Evolutionary conservation across 169 alveolate species (phyloP).

Genomic region (Plasmodium berghei): DNA sequence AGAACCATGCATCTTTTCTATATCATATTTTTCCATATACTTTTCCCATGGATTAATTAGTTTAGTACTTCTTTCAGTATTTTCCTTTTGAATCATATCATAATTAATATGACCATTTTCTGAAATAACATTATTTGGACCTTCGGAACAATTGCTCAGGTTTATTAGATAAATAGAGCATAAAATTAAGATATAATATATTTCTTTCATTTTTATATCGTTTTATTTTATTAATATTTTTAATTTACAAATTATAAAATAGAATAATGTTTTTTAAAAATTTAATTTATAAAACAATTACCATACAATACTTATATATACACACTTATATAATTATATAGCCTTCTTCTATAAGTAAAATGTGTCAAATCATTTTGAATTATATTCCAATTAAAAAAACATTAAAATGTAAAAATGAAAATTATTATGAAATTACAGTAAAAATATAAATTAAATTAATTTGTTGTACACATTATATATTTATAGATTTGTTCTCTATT

Average conservation of each 20-base stretch:
- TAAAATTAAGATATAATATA: constrained; percentile 40
- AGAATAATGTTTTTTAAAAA: not conserved
- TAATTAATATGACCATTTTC: not conserved
- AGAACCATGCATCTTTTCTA: constrained; percentile 81
- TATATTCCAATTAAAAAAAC: constrained; percentile 1
- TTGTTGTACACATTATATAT: constrained; percentile 9
- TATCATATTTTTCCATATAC: constrained; percentile 83
- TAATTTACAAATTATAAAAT: constrained; percentile 17
- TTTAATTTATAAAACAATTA: not conserved
- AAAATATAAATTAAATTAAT: not conserved
- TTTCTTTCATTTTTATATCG: constrained; percentile 24
- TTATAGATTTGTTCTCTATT: not conserved
- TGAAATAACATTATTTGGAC: not conserved
- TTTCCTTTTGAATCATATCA: not conserved
- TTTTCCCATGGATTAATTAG: constrained; percentile 78
- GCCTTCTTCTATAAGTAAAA: not conserved
- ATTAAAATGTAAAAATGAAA: constrained; percentile 2
- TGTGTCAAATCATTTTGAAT: not conserved
- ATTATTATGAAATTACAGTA: not conserved
- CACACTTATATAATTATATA: constrained; percentile 1
- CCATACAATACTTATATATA: not conserved
- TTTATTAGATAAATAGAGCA: constrained; percentile 33
- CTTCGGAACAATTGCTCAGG: constrained; percentile 8
- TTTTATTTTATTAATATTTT: not conserved
- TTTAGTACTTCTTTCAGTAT: constrained; percentile 26